Base-by-base conservation (phyloP, 164 flowering plant species). In the Nymphaea colorata region DNA sequence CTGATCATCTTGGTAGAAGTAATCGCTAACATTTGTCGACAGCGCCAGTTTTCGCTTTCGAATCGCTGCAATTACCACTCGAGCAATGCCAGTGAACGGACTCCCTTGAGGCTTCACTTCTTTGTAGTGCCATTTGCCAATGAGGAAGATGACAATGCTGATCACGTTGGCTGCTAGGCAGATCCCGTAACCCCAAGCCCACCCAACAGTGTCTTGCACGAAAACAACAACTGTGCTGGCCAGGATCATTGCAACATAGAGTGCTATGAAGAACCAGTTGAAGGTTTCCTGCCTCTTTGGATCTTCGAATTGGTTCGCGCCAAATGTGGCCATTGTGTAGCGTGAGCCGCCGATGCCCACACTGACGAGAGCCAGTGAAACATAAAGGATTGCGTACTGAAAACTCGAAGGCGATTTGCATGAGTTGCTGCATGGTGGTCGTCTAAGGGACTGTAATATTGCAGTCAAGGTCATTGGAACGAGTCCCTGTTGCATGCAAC, bases 201-300 rank as follows among this genome's bases (percentile, higher is more conserved):
- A 25, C 36, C 36, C 36, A 25, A 25, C 36, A 25, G 36, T 25
- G 36, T 25, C 36, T 25, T 25, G 36, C 36, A 25, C 36, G 1
- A 25, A 25, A 25, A 25, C 36, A 25, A 25, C 36, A 25, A 25
- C 36, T 25, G 36, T 25, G 36, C 75, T 82, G 0, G 87, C 84
- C 62, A 69, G 64, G 0, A 74, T 63, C 10, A 8, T 5, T 11
- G 72, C 63, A 0, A 67, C 12, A 25, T 79, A 81, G 5, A 75
- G 8, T 2, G 73, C 64, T 62, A 82, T 44, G 64, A 83, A 76
- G 42, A 61, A 85, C 89, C 86, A 83, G 42, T 83, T 83, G 85
- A 82, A 85, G 12, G 6, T 68, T 2, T 59, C 74, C 59, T 75
- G 82, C 18, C 81, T 70, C 12, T 72, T 63, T 5, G 76, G 15